Evolutionary conservation across 495 filamentous ascomycete genomes (phyloP).

Genomic region (Annulohypoxylon bovei): DNA sequence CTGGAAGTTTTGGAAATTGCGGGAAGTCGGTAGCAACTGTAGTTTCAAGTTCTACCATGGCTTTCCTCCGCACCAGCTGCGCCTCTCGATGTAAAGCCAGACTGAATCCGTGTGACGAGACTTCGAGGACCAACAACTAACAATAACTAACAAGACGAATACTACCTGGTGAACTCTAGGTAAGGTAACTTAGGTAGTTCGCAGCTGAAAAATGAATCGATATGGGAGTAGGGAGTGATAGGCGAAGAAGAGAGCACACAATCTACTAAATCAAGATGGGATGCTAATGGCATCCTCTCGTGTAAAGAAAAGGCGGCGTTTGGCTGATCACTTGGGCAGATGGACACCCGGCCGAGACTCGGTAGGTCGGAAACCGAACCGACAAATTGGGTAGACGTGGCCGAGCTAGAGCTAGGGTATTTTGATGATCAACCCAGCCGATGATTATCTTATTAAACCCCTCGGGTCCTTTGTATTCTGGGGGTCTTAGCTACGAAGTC

Average conservation of each 20-base stretch:
- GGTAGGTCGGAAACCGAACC: constrained; percentile 45
- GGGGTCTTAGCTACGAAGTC: not conserved
- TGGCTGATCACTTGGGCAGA: constrained; percentile 13
- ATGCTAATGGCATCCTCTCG: constrained; percentile 1
- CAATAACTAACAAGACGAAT: not conserved
- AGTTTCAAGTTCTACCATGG: constrained; percentile 27
- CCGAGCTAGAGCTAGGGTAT: constrained; percentile 32
- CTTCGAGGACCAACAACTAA: not conserved
- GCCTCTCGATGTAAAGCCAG: not conserved
- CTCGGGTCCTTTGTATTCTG: not conserved
- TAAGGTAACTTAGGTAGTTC: not conserved
- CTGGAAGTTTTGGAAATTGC: constrained; percentile 27
- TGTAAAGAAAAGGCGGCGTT: constrained; percentile 18
- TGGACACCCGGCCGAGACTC: constrained; percentile 36
- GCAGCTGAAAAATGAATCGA: not conserved
- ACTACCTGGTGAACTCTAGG: not conserved
- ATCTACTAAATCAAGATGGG: constrained; percentile 3
- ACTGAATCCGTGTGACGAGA: not conserved
- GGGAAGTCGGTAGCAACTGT: constrained; percentile 28
- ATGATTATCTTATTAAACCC: not conserved
- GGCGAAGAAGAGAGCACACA: not conserved
- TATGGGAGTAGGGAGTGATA: not conserved
- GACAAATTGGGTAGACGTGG: constrained; percentile 20
- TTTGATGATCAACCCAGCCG: not conserved
- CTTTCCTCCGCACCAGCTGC: not conserved